Percentiles rank a stretch among this genome's conserved stretches.
Conservation (phyloP, 257 asterid genomes). For the Nicotiana benthamiana region DNA sequence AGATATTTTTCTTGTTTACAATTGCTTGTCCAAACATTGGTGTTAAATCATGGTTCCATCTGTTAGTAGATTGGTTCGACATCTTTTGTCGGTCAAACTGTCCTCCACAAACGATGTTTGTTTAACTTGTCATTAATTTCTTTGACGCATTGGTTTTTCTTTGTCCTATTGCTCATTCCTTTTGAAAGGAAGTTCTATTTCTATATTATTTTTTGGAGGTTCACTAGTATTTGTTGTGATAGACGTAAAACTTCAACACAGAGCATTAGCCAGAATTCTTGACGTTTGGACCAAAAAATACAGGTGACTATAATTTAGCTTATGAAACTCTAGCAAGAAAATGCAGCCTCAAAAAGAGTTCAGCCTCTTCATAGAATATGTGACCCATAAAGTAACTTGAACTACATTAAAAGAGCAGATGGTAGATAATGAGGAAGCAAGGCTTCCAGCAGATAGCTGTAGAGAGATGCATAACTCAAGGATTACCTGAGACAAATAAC, state of each 20-base stretch:
- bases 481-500: neutral
- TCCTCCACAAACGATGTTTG: neutral
- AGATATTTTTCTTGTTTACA: neutral
- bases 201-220: neutral
- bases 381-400: neutral
- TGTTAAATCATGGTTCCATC: neutral
- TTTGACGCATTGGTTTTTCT: neutral
- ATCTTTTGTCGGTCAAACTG: neutral
- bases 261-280: neutral
- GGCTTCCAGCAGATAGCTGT: neutral
- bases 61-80: neutral
- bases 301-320: neutral
- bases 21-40: neutral
- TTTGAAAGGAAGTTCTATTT: neutral
- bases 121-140: neutral
- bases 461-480: neutral
- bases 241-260: neutral
- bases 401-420: neutral
- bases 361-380: conserved; percentile 2
- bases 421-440: neutral
- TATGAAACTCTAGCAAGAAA: neutral
- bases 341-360: neutral
- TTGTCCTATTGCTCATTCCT: neutral
- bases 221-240: neutral
- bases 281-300: neutral